Evolutionary conservation across 805 yeast genomes (phyloP), one percentile per base, ranked within the genome.

Genomic region (Candida germanica): DNA sequence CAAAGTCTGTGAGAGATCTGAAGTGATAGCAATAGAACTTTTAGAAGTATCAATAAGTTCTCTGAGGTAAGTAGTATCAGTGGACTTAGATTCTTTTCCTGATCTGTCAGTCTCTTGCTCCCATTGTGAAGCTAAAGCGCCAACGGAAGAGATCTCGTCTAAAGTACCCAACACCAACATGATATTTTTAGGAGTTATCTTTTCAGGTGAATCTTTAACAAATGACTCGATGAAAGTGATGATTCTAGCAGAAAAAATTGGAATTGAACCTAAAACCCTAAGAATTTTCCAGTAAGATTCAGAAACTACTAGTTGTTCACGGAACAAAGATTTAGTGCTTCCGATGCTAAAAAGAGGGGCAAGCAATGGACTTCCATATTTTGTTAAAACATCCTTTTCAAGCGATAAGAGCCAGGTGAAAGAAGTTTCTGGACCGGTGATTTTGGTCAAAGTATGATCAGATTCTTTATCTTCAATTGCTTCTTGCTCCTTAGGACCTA

Each of bases 71-170:
- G 79, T 48, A 69, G 71, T 43, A 68, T 57, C 39, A 43, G 48
- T 64, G 59, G 17, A 61, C 40, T 69, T 33, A 22, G 23, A 27
- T 15, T 18, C 14, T 15, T 12, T 31, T 4, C 71, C 0, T 14
- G 24, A 25, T 14, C 59, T 56, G 26, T 73, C 82, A 37, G 66
- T 66, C 38, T 78, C 83, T 43, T 78, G 82, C 54, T 85, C 93
- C 75, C 78, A 78, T 51, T 79, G 84, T 3, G 86, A 79, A 5
- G 87, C 91, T 35, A 81, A 65, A 0, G 93, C 87, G 6, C 94
- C 94, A 31, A 82, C 76, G 1, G 91, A 83, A 0, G 93, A 83
- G 12, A 85, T 72, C 46, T 85, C 94, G 57, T 85, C 95, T 21
- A 85, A 56, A 7, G 84, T 58, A 0, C 91, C 93, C 24, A 85